Conservation (phyloP, 164 flowering plant species). For the Santalum album region DNA sequence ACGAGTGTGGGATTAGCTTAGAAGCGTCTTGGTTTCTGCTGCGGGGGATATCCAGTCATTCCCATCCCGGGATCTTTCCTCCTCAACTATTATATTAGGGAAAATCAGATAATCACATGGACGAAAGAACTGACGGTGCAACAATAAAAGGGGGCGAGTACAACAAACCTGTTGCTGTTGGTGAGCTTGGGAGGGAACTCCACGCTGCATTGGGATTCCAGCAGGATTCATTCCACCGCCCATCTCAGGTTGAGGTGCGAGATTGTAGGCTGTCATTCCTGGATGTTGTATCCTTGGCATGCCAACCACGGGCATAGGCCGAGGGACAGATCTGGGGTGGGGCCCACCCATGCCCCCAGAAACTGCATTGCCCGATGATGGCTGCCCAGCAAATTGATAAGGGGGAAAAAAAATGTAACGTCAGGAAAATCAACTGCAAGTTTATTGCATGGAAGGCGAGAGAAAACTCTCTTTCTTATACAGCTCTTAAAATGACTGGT, state of each 20-base stretch:
- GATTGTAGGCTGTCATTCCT: conserved; percentile 65
- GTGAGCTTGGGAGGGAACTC: conserved; percentile 58
- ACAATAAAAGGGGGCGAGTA: neutral
- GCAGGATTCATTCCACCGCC: conserved; percentile 77
- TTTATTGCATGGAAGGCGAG: neutral
- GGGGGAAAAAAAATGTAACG: neutral
- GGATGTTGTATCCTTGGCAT: conserved; percentile 80
- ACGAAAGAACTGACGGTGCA: neutral
- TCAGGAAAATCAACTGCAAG: neutral
- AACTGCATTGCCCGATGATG: conserved; percentile 56
- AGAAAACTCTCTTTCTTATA: neutral
- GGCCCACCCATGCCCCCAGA: conserved; percentile 58
- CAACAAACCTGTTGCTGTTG: conserved; percentile 64
- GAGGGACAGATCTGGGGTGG: conserved; percentile 59
- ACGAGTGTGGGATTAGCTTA: too few species aligned
- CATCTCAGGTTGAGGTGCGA: conserved; percentile 77
- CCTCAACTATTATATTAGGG: conserved; percentile 45
- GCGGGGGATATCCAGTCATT: conserved; percentile 77
- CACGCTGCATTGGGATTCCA: conserved; percentile 74
- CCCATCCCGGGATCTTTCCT: conserved; percentile 90
- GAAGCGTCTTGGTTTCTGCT: conserved; percentile 65
- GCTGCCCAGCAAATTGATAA: conserved; percentile 21
- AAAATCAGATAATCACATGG: conserved; percentile 5
- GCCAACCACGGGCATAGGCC: conserved; percentile 58
- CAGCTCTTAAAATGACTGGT: too few species aligned